Base-by-base conservation (phyloP, 306 rosid genomes). In the Dalbergia oliveri region DNA sequence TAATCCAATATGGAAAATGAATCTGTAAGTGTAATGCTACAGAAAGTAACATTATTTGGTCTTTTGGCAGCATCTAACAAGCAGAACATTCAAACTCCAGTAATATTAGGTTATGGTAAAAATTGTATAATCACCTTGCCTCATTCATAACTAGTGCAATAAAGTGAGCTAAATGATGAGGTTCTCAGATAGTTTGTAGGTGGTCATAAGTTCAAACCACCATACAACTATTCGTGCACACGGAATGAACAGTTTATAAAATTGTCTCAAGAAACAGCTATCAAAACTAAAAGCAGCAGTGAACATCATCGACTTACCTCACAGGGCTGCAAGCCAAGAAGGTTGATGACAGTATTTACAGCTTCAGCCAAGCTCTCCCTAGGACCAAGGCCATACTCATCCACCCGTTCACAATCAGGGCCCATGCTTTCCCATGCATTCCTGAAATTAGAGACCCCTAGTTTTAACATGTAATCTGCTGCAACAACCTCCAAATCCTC, bases 301-400 rank as follows among this genome's bases (percentile, higher is more conserved):
- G 71, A 59, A 67, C 19, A 56, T 47, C 26, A 61, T 41, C 16
- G 33, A 72, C 87, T 68, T 83, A 96, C 99, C 97, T 93, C 99
- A 51, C 99, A 96, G 23, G 99, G 97, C 86, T 96, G 97, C 98
- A 96, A 67, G 85, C 99, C 99, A 51, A 96, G 94, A 82, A 96
- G 94, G 79, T 81, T 89, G 80, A 84, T 87, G 76, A 96, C 98
- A 77, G 97, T 87, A 67, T 67, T 84, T 73, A 93, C 98, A 74
- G 97, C 98, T 87, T 91, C 97, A 12, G 92, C 78, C 88, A 96
- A 85, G 87, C 83, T 91, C 84, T 96, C 99, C 87, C 99, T 87
- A 4, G 94, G 94, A 61, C 98, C 97, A 76, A 96, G 93, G 79
- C 97, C 98, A 54, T 96, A 96, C 75, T 96, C 98, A 75, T 96